Conservation (phyloP, 2,329 filamentous ascomycete genomes). For the Bertia moriformis region DNA sequence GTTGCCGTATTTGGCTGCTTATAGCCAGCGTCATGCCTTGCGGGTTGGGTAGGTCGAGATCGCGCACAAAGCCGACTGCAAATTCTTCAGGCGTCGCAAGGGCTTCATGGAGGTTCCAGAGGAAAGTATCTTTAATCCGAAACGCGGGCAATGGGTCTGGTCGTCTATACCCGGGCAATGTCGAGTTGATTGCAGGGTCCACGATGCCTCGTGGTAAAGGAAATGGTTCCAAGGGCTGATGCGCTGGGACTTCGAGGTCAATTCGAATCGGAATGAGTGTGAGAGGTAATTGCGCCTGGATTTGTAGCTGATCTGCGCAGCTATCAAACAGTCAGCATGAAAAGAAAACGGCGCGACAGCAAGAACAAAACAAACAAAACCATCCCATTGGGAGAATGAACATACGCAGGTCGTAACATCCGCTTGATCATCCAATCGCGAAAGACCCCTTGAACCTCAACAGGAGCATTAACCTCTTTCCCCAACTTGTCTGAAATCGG, state of each 20-base stretch:
- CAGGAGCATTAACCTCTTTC: conserved; percentile 65
- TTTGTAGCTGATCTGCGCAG: conserved; percentile 44
- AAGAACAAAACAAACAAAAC: neutral
- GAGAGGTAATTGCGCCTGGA: conserved; percentile 64
- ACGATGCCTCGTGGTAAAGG: conserved; percentile 32
- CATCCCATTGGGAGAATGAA: neutral
- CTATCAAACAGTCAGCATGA: conserved; percentile 47
- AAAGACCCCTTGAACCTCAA: conserved; percentile 81
- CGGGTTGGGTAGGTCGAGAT: conserved; percentile 76
- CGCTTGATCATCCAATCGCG: conserved; percentile 66
- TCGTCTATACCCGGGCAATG: conserved; percentile 59
- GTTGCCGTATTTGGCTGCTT: conserved; percentile 83
- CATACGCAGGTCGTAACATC: conserved; percentile 1
- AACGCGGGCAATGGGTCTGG: conserved; percentile 73
- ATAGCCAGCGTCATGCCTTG: conserved; percentile 61
- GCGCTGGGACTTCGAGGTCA: conserved; percentile 78
- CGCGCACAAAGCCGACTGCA: conserved; percentile 76
- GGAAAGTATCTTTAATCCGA: conserved; percentile 82
- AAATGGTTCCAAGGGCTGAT: conserved; percentile 50
- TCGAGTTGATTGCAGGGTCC: conserved; percentile 36
- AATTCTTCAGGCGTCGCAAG: conserved; percentile 92
- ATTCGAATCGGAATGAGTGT: conserved; percentile 92
- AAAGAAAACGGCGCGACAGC: neutral
- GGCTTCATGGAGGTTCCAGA: conserved; percentile 95
- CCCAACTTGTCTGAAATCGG: conserved; percentile 64